Evolutionary conservation across 1,284 basidiomycete genomes (phyloP), one percentile per base, ranked within the genome.

Genomic region (Moesziomyces sp.): DNA sequence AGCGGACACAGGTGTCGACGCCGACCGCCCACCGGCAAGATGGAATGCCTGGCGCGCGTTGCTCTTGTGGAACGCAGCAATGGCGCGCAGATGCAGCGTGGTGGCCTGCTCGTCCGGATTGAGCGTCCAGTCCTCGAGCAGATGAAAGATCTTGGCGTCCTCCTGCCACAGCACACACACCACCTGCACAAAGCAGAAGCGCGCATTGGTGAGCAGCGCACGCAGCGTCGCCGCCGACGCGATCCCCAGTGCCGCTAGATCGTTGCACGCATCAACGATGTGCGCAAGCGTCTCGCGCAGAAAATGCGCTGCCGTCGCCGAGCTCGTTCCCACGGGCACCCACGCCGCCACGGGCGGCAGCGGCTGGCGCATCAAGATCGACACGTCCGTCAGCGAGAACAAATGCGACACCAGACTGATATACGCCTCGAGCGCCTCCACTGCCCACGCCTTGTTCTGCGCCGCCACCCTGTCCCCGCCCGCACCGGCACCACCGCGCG

Each of bases 401-500:
- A 95, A 94, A 74, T 93, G 89, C 3, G 93, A 94, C 30, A 99
- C 86, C 10, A 92, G 88, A 4, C 91, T 89, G 65, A 93, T 91
- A 86, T 96, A 99, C 28, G 92, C 88, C 79, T 92, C 92, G 75
- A 97, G 88, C 56, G 97, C 90, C 78, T 97, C 95, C 18, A 92
- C 87, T 0, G 93, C 92, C 94, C 99, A 97, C 2, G 90, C 90
- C 24, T 90, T 89, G 80, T 92, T 93, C 84, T 97, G 93, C 0
- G 90, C 88, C 1, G 93, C 89, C 64, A 93, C 93, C 40, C 93
- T 90, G 24, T 90, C 76, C 3, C 35, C 30, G 7, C 43, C 34
- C 16, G 58, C 21, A 8, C 54, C 30, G 21, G 40, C 14, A 18
- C 52, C 52, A 2, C 24, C 14, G 18, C 58, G 24, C 13, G 52